phyloP scores from a whole-genome alignment of 495 filamentous ascomycete species.

The Poronia punctata region DNA sequence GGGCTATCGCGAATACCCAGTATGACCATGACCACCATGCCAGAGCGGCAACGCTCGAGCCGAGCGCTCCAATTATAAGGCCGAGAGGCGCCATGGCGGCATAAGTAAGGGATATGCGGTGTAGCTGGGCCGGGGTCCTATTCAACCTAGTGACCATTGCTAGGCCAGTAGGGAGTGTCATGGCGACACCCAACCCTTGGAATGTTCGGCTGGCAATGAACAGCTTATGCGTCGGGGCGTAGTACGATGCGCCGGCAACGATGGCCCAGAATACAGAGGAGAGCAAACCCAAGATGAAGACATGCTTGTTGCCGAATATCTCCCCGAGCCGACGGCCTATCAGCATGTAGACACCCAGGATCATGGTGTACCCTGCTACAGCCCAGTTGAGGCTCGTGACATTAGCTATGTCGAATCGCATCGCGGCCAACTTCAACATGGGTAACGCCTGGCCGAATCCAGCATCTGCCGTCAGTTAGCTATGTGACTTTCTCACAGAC shows the following conservation, averaged over 20 bases:
- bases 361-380: conserved; percentile 46
- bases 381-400: conserved; percentile 41
- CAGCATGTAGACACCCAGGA: conserved; percentile 59
- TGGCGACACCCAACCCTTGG: conserved; percentile 47
- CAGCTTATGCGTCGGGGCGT: conserved; percentile 26
- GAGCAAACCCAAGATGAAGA: conserved; percentile 54
- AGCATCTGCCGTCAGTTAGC: conserved; percentile 42
- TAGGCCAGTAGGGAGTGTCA: conserved; percentile 44
- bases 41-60: conserved; percentile 40
- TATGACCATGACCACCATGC: conserved; percentile 61
- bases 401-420: conserved; percentile 33
- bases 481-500: conserved; percentile 22
- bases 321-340: conserved; percentile 53
- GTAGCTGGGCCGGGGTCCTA: conserved; percentile 38
- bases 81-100: conserved; percentile 46
- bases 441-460: conserved; percentile 32
- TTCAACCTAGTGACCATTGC: conserved; percentile 39
- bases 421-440: conserved; percentile 12
- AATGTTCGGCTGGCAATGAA: conserved; percentile 43
- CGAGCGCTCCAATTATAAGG: conserved; percentile 35
- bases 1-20: conserved; percentile 44
- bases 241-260: conserved; percentile 44
- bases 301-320: conserved; percentile 52
- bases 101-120: conserved; percentile 46
- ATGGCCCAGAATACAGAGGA: conserved; percentile 59